Conservation (phyloP, 2,329 filamentous ascomycete species). For the Eurotiales sp. region DNA sequence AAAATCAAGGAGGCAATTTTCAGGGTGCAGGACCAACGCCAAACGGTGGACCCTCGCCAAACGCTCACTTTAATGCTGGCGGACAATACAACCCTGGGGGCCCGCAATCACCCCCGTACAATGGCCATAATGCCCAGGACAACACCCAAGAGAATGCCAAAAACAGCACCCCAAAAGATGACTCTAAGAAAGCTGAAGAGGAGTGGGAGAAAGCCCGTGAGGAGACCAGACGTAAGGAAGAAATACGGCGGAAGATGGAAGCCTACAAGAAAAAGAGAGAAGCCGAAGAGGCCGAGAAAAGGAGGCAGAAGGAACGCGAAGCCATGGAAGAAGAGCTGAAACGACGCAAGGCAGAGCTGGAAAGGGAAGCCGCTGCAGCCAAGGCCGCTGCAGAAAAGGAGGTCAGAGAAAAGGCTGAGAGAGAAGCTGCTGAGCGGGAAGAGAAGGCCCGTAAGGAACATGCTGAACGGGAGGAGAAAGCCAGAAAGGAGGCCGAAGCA, state of each 20-base stretch:
- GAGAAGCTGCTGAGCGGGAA: slow-evolving; percentile 20
- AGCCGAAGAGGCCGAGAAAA: slow-evolving; percentile 30
- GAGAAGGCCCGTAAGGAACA: slow-evolving; percentile 32
- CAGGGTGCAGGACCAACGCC: slow-evolving; percentile 7
- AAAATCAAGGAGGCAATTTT: slow-evolving; percentile 5
- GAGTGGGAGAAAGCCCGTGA: slow-evolving; percentile 14
- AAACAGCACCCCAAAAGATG: slow-evolving; percentile 2
- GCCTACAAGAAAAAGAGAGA: slow-evolving; percentile 15
- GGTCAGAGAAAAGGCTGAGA: slow-evolving; percentile 32
- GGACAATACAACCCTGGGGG: slow-evolving; percentile 30
- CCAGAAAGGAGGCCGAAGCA: slow-evolving; percentile 23
- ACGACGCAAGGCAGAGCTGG: slow-evolving; percentile 38
- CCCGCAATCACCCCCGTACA: slow-evolving; percentile 15
- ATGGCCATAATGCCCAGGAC: slow-evolving; percentile 8
- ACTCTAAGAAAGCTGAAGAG: slow-evolving; percentile 11
- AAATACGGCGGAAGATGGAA: slow-evolving; percentile 17
- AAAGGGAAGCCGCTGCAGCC: slow-evolving; percentile 27
- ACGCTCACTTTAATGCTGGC: slow-evolving; percentile 25
- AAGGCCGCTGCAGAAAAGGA: slow-evolving; percentile 17
- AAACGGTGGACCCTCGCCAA: slow-evolving; percentile 7
- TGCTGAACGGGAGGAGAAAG: slow-evolving; percentile 29
- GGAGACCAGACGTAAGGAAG: slow-evolving; percentile 16
- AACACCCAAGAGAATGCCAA: not conserved
- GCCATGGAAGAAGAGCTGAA: slow-evolving; percentile 38
- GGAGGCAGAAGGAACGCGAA: slow-evolving; percentile 37